Evolutionary conservation across 23 red algal species (phyloP), one percentile per base, ranked within the genome.

Genomic region (Chondrus crispus): DNA sequence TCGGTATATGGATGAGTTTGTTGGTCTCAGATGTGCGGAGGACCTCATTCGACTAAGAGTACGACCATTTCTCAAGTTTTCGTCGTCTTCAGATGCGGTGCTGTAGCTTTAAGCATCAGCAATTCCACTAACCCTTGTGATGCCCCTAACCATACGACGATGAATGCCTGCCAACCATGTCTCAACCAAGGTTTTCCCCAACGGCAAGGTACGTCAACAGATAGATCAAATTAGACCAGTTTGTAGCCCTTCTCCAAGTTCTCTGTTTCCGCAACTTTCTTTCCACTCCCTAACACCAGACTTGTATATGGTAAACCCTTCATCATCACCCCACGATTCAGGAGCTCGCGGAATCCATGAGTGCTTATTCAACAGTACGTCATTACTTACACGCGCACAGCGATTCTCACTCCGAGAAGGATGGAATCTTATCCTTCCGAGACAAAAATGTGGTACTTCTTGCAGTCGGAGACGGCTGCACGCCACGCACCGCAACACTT

Each of bases 331-430:
- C 18, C 53, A 68, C 40, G 8, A 7, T 22, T 3, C 80, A 86
- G 87, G 92, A 94, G 81, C 82, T 94, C 48, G 84, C 92, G 20
- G 92, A 94, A 40, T 94, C 92, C 20, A 88, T 94, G 82, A 88
- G 92, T 29, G 92, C 92, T 37, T 88, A 88, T 47, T 54, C 80
- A 32, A 80, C 92, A 7, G 92, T 88, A 41, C 82, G 92, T 28
- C 45, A 87, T 19, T 82, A 88, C 55, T 58, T 94, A 10, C 51
- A 71, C 36, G 62, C 55, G 44, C 78, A 77, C 33, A 64, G 49
- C 47, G 71, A 26, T 19, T 14, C 29, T 35, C 83, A 74, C 33
- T 14, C 51, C 7, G 24, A 87, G 20, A 28, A 63, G 48, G 50
- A 10, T 48, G 82, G 91, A n/a, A 55, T 81, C 7, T 68, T 94